A percentile compares a stretch with the other conserved stretches of the same genome.
These are phyloP conservation scores for Cercospora citrullina DNA, from an alignment of 2,329 filamentous ascomycete genomes.

Conservation along the genomic window DNA sequence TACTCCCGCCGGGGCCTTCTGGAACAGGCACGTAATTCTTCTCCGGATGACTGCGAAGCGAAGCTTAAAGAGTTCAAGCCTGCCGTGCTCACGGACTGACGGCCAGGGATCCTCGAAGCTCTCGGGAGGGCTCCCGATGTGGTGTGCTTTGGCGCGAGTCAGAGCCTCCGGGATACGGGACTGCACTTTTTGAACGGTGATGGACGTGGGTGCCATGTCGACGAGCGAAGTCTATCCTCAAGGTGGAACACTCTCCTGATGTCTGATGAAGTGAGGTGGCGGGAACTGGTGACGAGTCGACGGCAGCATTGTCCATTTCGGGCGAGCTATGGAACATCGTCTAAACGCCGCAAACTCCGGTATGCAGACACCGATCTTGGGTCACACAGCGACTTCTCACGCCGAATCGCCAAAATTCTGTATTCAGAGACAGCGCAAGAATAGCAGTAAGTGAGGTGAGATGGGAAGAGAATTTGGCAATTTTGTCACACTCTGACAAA, in stretches of 20 bases:
- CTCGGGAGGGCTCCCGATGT: conserved; percentile 47
- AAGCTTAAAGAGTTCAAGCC: conserved; percentile 36
- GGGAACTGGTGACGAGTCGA: not conserved
- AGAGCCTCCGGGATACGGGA: conserved; percentile 23
- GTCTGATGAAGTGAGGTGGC: not conserved
- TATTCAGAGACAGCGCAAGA: not conserved
- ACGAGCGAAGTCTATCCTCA: not conserved
- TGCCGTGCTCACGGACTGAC: conserved; percentile 38
- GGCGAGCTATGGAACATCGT: not conserved
- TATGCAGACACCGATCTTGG: not conserved
- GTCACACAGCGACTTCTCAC: not conserved
- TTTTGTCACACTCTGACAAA: not conserved
- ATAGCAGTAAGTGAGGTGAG: not conserved
- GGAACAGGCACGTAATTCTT: conserved; percentile 52
- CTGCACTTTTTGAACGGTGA: conserved; percentile 10
- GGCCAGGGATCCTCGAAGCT: conserved; percentile 55
- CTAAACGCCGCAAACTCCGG: not conserved
- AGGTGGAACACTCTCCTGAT: not conserved
- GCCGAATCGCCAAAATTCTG: not conserved
- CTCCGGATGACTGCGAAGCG: conserved; percentile 41
- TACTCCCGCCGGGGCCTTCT: conserved; percentile 32
- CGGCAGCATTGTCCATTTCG: not conserved
- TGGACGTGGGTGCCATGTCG: not conserved
- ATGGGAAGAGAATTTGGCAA: not conserved
- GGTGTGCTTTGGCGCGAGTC: conserved; percentile 39